Evolutionary conservation across 352 stramenopile species (phyloP).

Genomic region (Phytophthora constricta): DNA sequence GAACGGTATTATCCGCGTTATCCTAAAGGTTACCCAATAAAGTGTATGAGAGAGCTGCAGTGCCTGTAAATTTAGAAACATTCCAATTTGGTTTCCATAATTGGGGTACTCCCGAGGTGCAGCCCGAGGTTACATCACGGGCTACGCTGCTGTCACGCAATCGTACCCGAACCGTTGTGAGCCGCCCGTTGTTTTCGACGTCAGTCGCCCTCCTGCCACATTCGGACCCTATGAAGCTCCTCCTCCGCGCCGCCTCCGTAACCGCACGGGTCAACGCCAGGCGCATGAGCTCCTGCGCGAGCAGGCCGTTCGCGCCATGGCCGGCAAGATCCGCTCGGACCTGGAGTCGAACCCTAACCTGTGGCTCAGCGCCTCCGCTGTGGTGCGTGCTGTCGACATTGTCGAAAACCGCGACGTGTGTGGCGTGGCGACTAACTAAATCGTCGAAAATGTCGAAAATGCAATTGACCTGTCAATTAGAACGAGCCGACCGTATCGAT

Average conservation of each 20-base stretch:
- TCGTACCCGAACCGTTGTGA: not conserved
- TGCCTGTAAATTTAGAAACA: no score
- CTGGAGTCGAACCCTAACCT: conserved; percentile 85
- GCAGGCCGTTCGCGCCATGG: conserved; percentile 62
- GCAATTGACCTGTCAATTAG: conserved; percentile 33
- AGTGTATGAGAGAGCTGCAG: no score
- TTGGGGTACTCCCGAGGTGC: no score
- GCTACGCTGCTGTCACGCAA: no score
- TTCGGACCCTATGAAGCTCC: conserved; percentile 37
- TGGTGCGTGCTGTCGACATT: conserved; percentile 52
- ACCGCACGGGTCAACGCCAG: conserved; percentile 27
- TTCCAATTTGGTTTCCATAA: no score
- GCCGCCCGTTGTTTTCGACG: not conserved
- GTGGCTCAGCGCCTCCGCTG: conserved; percentile 78
- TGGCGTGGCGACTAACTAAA: not conserved
- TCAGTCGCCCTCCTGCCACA: not conserved
- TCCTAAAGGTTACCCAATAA: no score
- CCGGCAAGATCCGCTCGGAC: conserved; percentile 63
- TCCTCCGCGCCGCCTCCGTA: conserved; percentile 28
- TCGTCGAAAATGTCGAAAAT: conserved; percentile 3
- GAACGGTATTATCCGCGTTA: no score
- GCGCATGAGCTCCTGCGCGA: conserved; percentile 68
- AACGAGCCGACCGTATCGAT: conserved; percentile 88
- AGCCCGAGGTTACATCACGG: no score
- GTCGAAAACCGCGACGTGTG: not conserved